Evolutionary conservation across 2,329 filamentous ascomycete species (phyloP), one percentile per base, ranked within the genome.

Genomic region (Colletotrichum euphorbiae): DNA sequence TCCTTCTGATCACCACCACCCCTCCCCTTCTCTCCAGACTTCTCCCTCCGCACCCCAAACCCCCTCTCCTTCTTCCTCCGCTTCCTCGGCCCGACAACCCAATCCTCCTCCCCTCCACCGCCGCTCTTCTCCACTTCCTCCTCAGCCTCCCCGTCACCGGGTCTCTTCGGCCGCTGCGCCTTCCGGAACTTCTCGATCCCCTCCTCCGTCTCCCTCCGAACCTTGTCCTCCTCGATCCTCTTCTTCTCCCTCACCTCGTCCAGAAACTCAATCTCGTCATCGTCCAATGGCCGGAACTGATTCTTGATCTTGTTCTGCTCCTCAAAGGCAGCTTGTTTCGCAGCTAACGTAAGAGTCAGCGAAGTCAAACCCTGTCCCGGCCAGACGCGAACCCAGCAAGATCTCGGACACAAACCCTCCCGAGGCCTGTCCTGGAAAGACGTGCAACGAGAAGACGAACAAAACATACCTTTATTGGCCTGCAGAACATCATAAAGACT

Each of bases 271-370:
- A 91, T 84, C 80, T 95, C 93, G 75, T 94, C 91, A 68, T 93
- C 91, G 75, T 95, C 90, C 33, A 96, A 84, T 3, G 90, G 84
- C 43, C 90, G 87, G 76, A 94, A 94, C 80, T 95, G 93, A 74
- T 95, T 92, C 74, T 88, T 87, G 59, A 95, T 82, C 71, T 86
- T 86, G 70, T 85, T 86, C 70, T 90, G 84, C 78, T 95, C 92
- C 77, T 94, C 92, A 77, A 94, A 93, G 8, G 90, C 91, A 19
- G 92, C 92, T 80, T 95, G 91, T 79, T 94, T 95, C 66, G 91
- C 91, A 71, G 90, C 92, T 91, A 65, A 8, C 71, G 15, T 12
- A 15, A 6, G 5, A 3, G 9, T 56, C 11, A 56, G 55, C 13
- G 28, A 24, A 24, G 8, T 13, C 33, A 17, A 60, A 13, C 36